phyloP scores from a whole-genome alignment of 306 rosid genomes.

The Mimosa pudica region DNA sequence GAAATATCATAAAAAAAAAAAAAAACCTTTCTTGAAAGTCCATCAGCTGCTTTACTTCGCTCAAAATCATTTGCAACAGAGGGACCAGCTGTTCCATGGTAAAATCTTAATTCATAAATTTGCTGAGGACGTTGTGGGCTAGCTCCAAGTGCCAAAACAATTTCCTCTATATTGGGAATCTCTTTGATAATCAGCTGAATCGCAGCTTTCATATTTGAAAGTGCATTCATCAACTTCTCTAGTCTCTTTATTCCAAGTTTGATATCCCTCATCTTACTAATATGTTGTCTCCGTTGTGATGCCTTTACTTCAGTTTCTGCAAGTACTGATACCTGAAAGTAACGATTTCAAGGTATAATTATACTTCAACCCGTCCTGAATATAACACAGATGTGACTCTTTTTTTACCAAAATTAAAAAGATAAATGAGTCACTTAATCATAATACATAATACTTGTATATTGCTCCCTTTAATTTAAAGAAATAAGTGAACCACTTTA shows the following conservation, averaged over 20 bases:
- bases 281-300: conserved; percentile 57
- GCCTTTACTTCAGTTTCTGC: conserved; percentile 56
- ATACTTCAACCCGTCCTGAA: too few species aligned
- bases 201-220: conserved; percentile 59
- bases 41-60: conserved; percentile 69
- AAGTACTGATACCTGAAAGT: conserved; percentile 54
- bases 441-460: too few species aligned
- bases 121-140: conserved; percentile 74
- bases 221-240: conserved; percentile 68
- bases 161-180: conserved; percentile 45
- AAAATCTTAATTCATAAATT: conserved; percentile 64
- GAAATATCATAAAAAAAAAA: not conserved
- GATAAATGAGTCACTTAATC: too few species aligned
- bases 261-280: conserved; percentile 72
- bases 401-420: too few species aligned
- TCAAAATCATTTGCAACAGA: conserved; percentile 48
- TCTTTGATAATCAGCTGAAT: conserved; percentile 58
- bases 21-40: conserved; percentile 76
- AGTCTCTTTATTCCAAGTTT: conserved; percentile 71
- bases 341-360: conserved; percentile 25
- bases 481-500: too few species aligned
- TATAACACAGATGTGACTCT: too few species aligned
- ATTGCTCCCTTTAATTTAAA: too few species aligned
- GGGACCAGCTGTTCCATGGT: conserved; percentile 34
- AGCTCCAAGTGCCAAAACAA: conserved; percentile 73